Evolutionary conservation across 139 green algal genomes (phyloP).

Genomic region (Pleodorina starrii): DNA sequence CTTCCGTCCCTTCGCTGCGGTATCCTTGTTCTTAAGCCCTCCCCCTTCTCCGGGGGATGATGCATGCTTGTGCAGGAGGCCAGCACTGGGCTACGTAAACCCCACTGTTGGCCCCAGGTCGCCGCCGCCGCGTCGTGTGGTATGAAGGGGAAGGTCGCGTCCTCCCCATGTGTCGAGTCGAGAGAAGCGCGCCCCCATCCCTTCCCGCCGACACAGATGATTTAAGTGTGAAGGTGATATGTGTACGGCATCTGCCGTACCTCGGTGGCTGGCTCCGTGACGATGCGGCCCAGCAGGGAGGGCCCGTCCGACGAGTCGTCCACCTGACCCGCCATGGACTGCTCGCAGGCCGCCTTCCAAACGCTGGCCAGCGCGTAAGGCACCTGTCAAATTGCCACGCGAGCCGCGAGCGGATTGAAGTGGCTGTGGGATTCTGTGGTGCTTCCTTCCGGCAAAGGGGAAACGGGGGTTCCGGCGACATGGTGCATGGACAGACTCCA

Average conservation of each 20-base stretch:
- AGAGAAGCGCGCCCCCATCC: no score
- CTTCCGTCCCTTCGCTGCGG: no score
- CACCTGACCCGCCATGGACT: conserved; percentile 39
- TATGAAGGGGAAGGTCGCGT: neutral
- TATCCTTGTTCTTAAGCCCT: no score
- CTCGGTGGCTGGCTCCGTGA: neutral
- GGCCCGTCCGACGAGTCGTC: conserved; percentile 2
- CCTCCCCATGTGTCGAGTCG: no score
- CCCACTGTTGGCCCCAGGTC: no score
- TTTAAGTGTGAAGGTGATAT: neutral
- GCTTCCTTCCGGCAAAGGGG: no score
- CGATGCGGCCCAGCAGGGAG: conserved; percentile 11
- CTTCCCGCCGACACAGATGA: neutral
- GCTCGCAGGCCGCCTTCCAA: conserved; percentile 38
- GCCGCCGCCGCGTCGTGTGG: no score
- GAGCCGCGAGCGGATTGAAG: neutral
- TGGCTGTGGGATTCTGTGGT: neutral
- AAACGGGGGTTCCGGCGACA: neutral
- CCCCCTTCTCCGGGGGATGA: neutral
- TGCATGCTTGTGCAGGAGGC: neutral
- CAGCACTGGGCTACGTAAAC: neutral
- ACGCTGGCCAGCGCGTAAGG: conserved; percentile 26
- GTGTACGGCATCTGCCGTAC: neutral
- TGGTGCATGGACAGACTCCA: neutral
- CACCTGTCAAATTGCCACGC: neutral